These are phyloP conservation scores for Candolleomyces aberdarensis DNA, from an alignment of 768 basidiomycete genomes.

Conservation along the genomic window DNA sequence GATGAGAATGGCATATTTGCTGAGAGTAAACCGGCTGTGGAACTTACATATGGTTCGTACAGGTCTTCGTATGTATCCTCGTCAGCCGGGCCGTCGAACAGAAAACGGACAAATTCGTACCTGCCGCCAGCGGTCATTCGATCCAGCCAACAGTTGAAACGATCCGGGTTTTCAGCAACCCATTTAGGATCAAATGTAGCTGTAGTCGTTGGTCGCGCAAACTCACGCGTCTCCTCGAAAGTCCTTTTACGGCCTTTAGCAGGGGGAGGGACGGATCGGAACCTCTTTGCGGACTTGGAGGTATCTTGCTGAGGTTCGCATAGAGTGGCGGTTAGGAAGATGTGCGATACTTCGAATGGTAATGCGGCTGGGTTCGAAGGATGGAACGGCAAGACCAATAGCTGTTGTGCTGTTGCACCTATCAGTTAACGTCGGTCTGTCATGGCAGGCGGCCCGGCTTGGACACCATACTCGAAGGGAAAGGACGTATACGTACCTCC, in stretches of 20 bases:
- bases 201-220: constrained; percentile 9
- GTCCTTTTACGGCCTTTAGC: constrained; percentile 6
- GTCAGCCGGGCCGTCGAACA: background rate
- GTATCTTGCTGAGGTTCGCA: constrained; percentile 20
- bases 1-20: background rate
- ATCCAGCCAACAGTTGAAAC: constrained; percentile 9
- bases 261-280: constrained; percentile 1
- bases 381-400: constrained; percentile 41
- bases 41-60: constrained; percentile 10
- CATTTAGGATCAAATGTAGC: constrained; percentile 8
- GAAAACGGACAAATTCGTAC: background rate
- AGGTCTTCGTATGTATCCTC: constrained; percentile 2
- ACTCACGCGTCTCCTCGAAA: constrained; percentile 9
- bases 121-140: constrained; percentile 10
- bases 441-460: background rate
- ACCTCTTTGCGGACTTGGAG: background rate
- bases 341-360: constrained; percentile 38
- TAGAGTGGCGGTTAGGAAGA: constrained; percentile 36
- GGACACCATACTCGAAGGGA: no score
- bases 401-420: constrained; percentile 43
- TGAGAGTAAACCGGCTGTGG: background rate
- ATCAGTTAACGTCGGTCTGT: background rate
- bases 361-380: constrained; percentile 28
- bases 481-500: constrained; percentile 39
- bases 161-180: constrained; percentile 10